Evolutionary conservation across 129 eudicot species (phyloP), one percentile per base, ranked within the genome.

Genomic region (Dittrichia graveolens): DNA sequence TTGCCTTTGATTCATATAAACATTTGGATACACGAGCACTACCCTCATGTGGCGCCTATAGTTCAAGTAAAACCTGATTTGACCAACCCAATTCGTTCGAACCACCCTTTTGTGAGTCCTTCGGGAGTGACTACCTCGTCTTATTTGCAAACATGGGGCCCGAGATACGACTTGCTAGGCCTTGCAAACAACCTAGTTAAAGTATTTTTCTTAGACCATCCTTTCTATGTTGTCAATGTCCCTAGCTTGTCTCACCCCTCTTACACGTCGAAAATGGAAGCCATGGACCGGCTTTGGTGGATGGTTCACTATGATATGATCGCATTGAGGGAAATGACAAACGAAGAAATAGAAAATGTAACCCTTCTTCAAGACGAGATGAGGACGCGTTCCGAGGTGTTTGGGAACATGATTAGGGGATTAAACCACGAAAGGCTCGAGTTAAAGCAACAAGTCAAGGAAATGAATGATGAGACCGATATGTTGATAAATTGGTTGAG

Each of bases 11-110:
- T 85, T 37, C 75, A 40, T 5, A 4, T 90, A 11, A 77, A 61
- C 59, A 81, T 90, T 42, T 90, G 96, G 96, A 31, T 87, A 10
- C 87, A 88, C 53, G 91, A 87, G 67, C 59, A 70, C 35, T 85
- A 88, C 74, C 95, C 95, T n/a, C 38, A 67, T 10, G 31, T 71
- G 48, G 73, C 87, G 45, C 92, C 97, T 0, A 60, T 80, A 5
- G 91, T 84, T 2, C 85, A 66, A 43, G 79, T 91, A 15, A 64
- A 79, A 31, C 56, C 80, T 9, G 77, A 69, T 57, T 60, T 63
- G 2, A 15, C 37, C 5, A 65, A 55, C 14, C 77, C 82, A 9
- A 75, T 84, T 46, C 83, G 72, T 60, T 52, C 57, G 1, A 57
- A 78, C 71, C 86, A 85, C 55, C 89, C 91, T 1, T 85, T 87